Percentiles rank a stretch among this genome's conserved stretches.
Conservation (phyloP, 2,329 filamentous ascomycete species). For the Grosmannia clavigera region DNA sequence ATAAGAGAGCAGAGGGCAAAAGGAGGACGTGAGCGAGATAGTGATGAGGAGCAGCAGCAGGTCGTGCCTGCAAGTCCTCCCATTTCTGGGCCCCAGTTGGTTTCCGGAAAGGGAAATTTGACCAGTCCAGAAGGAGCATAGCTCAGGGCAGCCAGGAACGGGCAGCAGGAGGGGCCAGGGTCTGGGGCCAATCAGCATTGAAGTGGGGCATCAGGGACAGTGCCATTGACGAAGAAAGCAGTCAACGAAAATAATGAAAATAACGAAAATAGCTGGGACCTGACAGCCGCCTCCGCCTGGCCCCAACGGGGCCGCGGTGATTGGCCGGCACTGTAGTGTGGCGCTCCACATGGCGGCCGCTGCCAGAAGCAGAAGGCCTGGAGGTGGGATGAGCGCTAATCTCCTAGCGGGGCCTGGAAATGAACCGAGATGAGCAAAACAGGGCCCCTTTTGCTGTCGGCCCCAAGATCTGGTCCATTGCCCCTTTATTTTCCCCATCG, state of each 20-base stretch:
- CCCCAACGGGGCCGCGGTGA: not conserved
- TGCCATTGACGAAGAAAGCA: not conserved
- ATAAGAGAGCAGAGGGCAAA: not conserved
- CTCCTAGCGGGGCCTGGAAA: slow-evolving; percentile 7
- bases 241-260: not conserved
- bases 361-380: not conserved
- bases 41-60: not conserved
- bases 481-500: not conserved
- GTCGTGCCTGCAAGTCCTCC: not conserved
- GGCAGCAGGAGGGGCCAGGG: not conserved
- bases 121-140: not conserved
- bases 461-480: not conserved
- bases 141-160: slow-evolving; percentile 3
- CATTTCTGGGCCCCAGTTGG: not conserved
- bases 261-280: slow-evolving; percentile 1
- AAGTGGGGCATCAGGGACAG: not conserved
- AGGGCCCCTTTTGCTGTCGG: not conserved
- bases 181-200: not conserved
- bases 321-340: not conserved
- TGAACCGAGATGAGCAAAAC: slow-evolving; percentile 13
- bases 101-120: not conserved
- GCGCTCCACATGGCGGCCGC: slow-evolving; percentile 4
- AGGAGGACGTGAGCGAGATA: not conserved
- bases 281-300: not conserved
- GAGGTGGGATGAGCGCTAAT: slow-evolving; percentile 10